Evolutionary conservation across 2,329 filamentous ascomycete genomes (phyloP), one percentile per base, ranked within the genome.

Genomic region (Diaporthe sp.): DNA sequence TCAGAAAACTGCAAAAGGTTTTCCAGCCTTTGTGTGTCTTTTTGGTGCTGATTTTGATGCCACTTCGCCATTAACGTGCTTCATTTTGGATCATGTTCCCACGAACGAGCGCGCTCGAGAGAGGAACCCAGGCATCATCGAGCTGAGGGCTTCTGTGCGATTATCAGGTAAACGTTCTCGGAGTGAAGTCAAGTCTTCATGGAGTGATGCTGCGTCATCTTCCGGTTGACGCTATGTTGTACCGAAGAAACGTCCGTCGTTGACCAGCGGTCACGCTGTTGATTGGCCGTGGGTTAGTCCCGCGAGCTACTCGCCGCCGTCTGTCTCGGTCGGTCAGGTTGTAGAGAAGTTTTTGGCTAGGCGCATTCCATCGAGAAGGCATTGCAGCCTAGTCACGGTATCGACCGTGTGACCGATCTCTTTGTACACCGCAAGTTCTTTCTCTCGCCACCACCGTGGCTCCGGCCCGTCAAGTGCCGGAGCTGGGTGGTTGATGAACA

Each of bases 241-340:
- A 54, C 33, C 64, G 64, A 68, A 68, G 47, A 68, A 54, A 54
- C 5, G 33, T n/a, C 33, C 47, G 64, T 38, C 64, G 64, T 54
- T 38, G 64, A 40, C 22, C 22, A 22, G 22, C n/a, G 15, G 47
- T 19, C n/a, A 15, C 22, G 25, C 33, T 40, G 64, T 54, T 54
- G 64, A 68, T 68, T 54, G 33, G 64, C 64, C 64, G 47, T 38
- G 22, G n/a, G 64, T 68, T 68, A 54, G 64, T 68, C 15, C 64
- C n/a, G 33, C 64, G 17, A 68, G 47, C 64, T 68, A 68, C 64
- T 68, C 64, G 47, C 64, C 64, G 64, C 45, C 47, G 64, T 25
- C 45, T 22, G 22, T 68, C 64, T 54, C 30, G 30, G 54, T 54
- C 64, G 47, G 47, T 40, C 47, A 54, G 45, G n/a, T 40, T 28